phyloP scores from a whole-genome alignment of 78 protist genomes.

The Reticulomyxa filosa region DNA sequence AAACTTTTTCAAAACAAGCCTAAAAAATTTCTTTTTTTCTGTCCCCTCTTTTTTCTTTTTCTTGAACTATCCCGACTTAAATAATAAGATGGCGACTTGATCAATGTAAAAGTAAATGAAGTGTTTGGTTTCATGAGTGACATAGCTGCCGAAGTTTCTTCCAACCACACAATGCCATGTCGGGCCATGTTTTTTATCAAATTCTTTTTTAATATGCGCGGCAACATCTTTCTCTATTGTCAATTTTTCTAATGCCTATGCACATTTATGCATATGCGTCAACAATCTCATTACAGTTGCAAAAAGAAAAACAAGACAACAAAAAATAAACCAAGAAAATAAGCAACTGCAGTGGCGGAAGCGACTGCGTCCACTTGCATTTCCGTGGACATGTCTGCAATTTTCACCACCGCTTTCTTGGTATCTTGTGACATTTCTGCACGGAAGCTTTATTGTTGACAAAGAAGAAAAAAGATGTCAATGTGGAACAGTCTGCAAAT shows the following conservation, averaged over 20 bases:
- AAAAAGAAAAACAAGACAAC: too few relatives aligned
- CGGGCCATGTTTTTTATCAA: conserved; percentile 85
- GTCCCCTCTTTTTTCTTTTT: too few relatives aligned
- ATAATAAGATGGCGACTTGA: conserved; percentile 69
- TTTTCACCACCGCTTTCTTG: conserved; percentile 64
- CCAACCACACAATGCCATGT: conserved; percentile 94
- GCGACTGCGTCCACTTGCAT: conserved; percentile 88
- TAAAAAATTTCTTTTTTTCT: too few relatives aligned
- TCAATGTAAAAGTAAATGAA: conserved; percentile 92
- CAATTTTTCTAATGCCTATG: conserved; percentile 66
- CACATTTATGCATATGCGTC: too few relatives aligned
- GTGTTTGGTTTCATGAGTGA: conserved; percentile 93
- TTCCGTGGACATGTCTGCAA: conserved; percentile 77
- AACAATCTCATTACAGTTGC: too few relatives aligned
- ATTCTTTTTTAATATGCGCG: conserved; percentile 85
- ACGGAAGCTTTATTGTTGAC: too few relatives aligned
- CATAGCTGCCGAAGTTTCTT: conserved; percentile 92
- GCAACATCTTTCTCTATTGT: conserved; percentile 93
- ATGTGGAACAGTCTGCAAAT: too few relatives aligned
- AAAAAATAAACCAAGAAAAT: too few relatives aligned
- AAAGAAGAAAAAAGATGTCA: too few relatives aligned
- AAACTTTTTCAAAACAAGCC: too few relatives aligned
- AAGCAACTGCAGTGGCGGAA: conserved; percentile 26
- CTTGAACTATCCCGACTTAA: conserved; percentile 74
- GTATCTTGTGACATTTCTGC: too few relatives aligned